Evolutionary conservation across 2,329 filamentous ascomycete genomes (phyloP).

Genomic region (Claviceps humidiphila): DNA sequence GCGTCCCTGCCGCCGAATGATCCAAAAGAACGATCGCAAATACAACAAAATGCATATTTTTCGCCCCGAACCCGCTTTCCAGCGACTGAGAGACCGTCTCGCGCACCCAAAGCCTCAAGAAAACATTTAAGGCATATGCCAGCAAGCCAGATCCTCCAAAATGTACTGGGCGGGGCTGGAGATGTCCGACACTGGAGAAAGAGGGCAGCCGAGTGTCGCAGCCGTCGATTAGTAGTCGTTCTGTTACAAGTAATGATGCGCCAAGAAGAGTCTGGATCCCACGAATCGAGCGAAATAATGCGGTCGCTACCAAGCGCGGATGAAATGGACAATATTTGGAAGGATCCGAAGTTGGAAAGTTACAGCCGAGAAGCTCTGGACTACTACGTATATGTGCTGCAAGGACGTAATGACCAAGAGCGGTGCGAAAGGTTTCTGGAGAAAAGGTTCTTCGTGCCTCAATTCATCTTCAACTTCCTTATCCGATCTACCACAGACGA

Average conservation of each 20-base stretch:
- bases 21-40: background rate
- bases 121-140: slow-evolving; percentile 13
- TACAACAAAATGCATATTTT: background rate
- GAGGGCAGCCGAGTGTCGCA: slow-evolving; percentile 14
- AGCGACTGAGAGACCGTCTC: background rate
- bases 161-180: slow-evolving; percentile 6
- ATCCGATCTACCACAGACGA: slow-evolving; percentile 15
- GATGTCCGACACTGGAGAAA: slow-evolving; percentile 8
- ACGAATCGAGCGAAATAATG: slow-evolving; percentile 9
- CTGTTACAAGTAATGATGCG: slow-evolving; percentile 20
- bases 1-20: background rate
- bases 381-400: slow-evolving; percentile 17
- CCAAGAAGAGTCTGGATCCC: slow-evolving; percentile 9
- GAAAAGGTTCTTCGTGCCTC: slow-evolving; percentile 12
- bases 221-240: slow-evolving; percentile 16
- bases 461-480: slow-evolving; percentile 20
- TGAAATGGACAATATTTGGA: slow-evolving; percentile 13
- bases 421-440: slow-evolving; percentile 19
- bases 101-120: background rate
- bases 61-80: background rate
- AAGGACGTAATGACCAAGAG: slow-evolving; percentile 17
- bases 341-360: slow-evolving; percentile 9
- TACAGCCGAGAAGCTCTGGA: slow-evolving; percentile 12
- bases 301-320: slow-evolving; percentile 13
- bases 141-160: slow-evolving; percentile 14